A percentile compares a stretch with the other conserved stretches of the same genome.
Evolutionary conservation across 139 green algal species (phyloP).

Genomic region (Micromonas pusilla): DNA sequence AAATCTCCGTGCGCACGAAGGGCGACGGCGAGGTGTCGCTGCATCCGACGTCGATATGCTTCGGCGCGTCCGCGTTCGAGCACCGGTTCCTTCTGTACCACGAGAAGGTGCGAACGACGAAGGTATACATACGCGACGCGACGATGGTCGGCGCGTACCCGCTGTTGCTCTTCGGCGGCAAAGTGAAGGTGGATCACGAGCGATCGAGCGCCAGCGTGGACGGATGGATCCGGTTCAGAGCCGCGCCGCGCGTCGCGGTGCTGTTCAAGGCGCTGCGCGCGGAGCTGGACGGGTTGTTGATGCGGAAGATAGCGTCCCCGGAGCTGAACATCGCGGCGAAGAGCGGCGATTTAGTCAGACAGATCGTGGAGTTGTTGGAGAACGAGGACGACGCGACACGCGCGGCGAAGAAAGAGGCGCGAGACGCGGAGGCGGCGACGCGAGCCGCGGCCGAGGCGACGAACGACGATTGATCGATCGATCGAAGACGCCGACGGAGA

Average conservation of each 20-base stretch:
- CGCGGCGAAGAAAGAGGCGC: not conserved
- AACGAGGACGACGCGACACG: not conserved
- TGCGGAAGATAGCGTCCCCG: constrained; percentile 22
- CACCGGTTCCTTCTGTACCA: constrained; percentile 76
- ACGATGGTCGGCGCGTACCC: constrained; percentile 64
- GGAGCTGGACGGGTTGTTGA: constrained; percentile 17
- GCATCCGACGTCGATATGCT: constrained; percentile 48
- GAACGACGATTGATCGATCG: not conserved
- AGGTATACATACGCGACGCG: constrained; percentile 55
- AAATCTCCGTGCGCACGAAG: constrained; percentile 90
- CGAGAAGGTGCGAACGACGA: constrained; percentile 57
- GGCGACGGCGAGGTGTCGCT: constrained; percentile 75
- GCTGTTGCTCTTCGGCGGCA: constrained; percentile 81
- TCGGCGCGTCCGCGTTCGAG: constrained; percentile 53
- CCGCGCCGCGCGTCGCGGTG: constrained; percentile 63
- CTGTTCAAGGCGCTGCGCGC: constrained; percentile 62
- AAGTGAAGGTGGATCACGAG: constrained; percentile 57
- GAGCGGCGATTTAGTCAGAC: not conserved
- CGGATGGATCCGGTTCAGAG: constrained; percentile 52
- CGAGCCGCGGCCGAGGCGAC: no score
- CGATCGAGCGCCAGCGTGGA: constrained; percentile 54
- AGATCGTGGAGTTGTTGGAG: constrained; percentile 22
- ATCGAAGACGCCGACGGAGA: no score
- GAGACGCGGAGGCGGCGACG: not conserved
- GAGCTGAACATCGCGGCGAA: constrained; percentile 13